Evolutionary conservation across 1,139 yeast species (phyloP).

Genomic region (Chernovozyma aurita): DNA sequence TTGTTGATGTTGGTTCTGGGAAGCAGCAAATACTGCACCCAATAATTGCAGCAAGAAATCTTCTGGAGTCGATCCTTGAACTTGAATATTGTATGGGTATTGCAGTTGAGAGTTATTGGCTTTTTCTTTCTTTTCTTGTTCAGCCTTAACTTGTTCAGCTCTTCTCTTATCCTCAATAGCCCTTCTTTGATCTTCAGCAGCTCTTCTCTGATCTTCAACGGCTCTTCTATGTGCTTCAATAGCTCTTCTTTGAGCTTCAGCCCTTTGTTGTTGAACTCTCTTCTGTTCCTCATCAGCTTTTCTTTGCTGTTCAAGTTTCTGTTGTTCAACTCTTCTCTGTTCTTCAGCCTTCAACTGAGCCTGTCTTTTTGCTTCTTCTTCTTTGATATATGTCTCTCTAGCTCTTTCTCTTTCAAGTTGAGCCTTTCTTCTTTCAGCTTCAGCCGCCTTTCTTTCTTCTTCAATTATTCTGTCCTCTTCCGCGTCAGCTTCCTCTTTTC

Average conservation of each 20-base stretch:
- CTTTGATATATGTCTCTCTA: slow-evolving; percentile 1
- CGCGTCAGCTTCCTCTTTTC: slow-evolving; percentile 3
- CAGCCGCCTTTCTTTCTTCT: slow-evolving; percentile 12
- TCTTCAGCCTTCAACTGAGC: too few relatives aligned
- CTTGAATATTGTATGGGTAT: slow-evolving; percentile 1
- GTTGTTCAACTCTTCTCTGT: slow-evolving; percentile 10
- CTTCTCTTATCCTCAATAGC: slow-evolving; percentile 11
- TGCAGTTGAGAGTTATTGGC: too few relatives aligned
- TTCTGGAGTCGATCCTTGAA: slow-evolving; percentile 4
- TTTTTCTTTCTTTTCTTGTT: slow-evolving; percentile 8
- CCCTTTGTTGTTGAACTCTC: slow-evolving; percentile 3
- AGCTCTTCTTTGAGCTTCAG: too few relatives aligned
- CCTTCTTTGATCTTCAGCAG: slow-evolving; percentile 12
- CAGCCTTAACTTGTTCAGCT: slow-evolving; percentile 11
- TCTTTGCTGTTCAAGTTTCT: slow-evolving; percentile 8
- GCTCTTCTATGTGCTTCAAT: too few relatives aligned
- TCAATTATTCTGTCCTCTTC: slow-evolving; percentile 10
- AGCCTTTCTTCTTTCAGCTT: slow-evolving; percentile 7
- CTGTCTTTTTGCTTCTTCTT: too few relatives aligned
- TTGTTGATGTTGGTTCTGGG: slow-evolving; percentile 1
- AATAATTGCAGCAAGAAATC: slow-evolving; percentile 20
- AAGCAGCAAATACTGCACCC: slow-evolving; percentile 8
- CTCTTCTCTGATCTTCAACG: slow-evolving; percentile 4
- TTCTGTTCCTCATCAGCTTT: slow-evolving; percentile 5
- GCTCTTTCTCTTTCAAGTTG: slow-evolving; percentile 10